phyloP scores from a whole-genome alignment of 148 eudicot species.

The Fagopyrum esculentum region DNA sequence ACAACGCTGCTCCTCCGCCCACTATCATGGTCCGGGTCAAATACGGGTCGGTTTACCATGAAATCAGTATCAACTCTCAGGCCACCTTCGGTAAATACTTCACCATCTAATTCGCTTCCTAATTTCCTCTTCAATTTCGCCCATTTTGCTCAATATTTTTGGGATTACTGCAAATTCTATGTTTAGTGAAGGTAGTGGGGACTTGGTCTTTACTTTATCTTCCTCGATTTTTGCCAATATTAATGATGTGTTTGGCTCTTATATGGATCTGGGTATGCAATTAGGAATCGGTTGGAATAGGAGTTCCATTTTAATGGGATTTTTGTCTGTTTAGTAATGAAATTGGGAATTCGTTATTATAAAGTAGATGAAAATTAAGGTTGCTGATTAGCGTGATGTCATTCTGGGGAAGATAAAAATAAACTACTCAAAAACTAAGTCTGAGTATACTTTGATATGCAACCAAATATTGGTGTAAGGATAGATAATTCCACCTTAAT shows the following conservation, averaged over 20 bases:
- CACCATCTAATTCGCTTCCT: background rate
- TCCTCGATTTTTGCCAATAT: background rate
- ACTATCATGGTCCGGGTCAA: conserved; percentile 77
- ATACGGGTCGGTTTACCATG: conserved; percentile 55
- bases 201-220: too few relatives aligned
- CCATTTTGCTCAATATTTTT: background rate
- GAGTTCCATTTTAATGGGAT: background rate
- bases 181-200: background rate
- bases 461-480: background rate
- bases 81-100: conserved; percentile 61
- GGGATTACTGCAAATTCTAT: background rate
- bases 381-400: too few relatives aligned
- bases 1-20: conserved; percentile 41
- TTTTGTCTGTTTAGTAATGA: background rate
- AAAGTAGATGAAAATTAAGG: too few relatives aligned
- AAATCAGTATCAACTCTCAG: conserved; percentile 61
- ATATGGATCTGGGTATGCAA: background rate
- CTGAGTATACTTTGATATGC: background rate
- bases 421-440: too few relatives aligned
- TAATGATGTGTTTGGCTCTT: background rate
- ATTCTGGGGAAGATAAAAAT: too few relatives aligned
- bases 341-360: background rate
- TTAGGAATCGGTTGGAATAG: background rate
- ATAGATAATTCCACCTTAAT: too few relatives aligned
- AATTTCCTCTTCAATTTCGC: too few relatives aligned